These are phyloP conservation scores for Phlebiopsis gigantea DNA, from an alignment of 768 basidiomycete genomes.

Conservation along the genomic window DNA sequence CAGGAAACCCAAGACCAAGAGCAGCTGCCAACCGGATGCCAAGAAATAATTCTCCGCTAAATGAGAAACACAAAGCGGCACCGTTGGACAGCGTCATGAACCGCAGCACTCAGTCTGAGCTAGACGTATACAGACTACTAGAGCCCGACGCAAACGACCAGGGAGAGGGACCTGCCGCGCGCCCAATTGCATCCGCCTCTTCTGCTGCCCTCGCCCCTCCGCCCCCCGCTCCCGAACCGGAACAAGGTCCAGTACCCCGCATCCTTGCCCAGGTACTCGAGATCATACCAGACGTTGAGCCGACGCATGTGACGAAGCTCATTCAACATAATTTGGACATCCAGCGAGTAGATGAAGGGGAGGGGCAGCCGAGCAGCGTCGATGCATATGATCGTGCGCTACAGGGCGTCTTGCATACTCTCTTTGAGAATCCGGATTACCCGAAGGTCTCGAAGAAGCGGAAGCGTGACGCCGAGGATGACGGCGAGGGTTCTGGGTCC, in stretches of 20 bases:
- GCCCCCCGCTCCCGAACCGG: neutral
- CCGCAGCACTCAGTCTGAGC: neutral
- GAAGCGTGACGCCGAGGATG: slow-evolving; percentile 28
- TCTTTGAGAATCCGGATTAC: slow-evolving; percentile 60
- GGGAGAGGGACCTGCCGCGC: neutral
- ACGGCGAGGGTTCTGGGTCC: slow-evolving; percentile 16
- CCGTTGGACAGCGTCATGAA: neutral
- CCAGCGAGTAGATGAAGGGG: slow-evolving; percentile 8
- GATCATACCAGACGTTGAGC: slow-evolving; percentile 66
- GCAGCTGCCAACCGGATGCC: neutral
- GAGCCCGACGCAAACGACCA: neutral
- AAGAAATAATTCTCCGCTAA: too few relatives aligned
- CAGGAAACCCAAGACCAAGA: neutral
- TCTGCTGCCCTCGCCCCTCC: neutral
- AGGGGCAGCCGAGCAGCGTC: neutral
- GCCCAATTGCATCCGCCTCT: neutral
- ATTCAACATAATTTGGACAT: slow-evolving; percentile 38
- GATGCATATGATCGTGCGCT: slow-evolving; percentile 32
- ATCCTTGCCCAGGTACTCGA: slow-evolving; percentile 52
- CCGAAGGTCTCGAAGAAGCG: slow-evolving; percentile 43
- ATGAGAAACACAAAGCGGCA: neutral
- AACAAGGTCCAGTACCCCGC: slow-evolving; percentile 7
- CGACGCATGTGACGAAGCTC: slow-evolving; percentile 45
- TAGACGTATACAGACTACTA: neutral
- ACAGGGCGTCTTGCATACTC: slow-evolving; percentile 49